Evolutionary conservation across 345 rosid species (phyloP), one percentile per base, ranked within the genome.

Genomic region (Linum tenue): DNA sequence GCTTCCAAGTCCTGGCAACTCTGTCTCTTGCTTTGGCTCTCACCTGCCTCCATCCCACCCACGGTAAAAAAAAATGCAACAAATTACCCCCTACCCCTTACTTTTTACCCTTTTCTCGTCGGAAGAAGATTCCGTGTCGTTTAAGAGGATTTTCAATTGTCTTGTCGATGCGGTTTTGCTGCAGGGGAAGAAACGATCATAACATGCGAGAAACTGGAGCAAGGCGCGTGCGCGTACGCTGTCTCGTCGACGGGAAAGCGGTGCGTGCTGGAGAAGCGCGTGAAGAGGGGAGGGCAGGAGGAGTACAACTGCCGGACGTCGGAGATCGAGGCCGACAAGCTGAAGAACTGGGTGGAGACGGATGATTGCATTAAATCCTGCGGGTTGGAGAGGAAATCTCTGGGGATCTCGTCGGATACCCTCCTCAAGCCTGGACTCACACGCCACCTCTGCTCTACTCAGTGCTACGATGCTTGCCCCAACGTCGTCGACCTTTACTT

Each of bases 381-480:
- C 59, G 96, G 96, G 44, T 77, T 91, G 37, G 95, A 89, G 63
- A 68, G 98, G 42, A 84, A 79, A 58, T 75, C 90, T 7, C 83
- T 89, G 17, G 96, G 96, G 39, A 86, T 91, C 68, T 87, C 98
- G 7, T 89, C 98, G 0, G 98, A 91, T 38, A 82, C 95, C 43
- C 85, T 91, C 55, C 82, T 91, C 50, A 92, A 91, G 39, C 68
- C 90, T 37, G 62, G 60, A 78, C 84, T 85, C 80, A 78, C 87
- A 0, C 69, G 73, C 3, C 80, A 79, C 44, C 96, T 91, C 31
- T 91, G 98, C 77, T 86, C 96, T 39, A 68, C 79, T 73, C 78
- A 78, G 41, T 91, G 98, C 84, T 85, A 88, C 70, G 75, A 77
- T 9, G 69, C 70, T 59, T 91, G 98, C 71, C 84, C 95, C 67